Conservation (phyloP, 139 green algal species). For the Chlamydomonas asymmetrica region DNA sequence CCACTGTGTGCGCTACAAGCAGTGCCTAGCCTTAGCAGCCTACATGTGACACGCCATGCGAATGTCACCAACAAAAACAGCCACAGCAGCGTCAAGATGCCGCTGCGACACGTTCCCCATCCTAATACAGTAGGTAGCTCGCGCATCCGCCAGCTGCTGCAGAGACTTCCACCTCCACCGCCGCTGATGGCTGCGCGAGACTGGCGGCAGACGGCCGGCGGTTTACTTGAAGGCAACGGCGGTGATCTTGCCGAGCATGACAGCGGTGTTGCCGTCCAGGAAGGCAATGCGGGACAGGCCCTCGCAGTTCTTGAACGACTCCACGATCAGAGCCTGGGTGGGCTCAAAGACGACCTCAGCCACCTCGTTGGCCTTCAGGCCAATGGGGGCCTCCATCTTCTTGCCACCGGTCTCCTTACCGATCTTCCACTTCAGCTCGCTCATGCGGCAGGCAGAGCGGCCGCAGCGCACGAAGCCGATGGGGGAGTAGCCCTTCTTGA, state of each 20-base stretch:
- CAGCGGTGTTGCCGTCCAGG: constrained; percentile 93
- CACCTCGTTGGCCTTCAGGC: constrained; percentile 94
- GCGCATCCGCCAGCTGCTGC: no score
- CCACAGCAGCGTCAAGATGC: no score
- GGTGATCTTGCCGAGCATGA: constrained; percentile 88
- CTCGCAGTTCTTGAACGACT: constrained; percentile 92
- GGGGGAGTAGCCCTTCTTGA: constrained; percentile 90
- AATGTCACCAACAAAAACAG: no score
- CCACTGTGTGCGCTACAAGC: no score
- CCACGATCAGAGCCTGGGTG: constrained; percentile 84
- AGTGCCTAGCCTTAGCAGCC: no score
- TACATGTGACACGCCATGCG: no score
- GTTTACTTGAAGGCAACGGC: neutral
- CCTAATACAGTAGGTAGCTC: no score
- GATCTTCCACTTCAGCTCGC: constrained; percentile 88
- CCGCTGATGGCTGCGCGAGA: no score
- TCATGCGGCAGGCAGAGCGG: constrained; percentile 84
- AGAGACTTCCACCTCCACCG: no score
- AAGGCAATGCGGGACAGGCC: constrained; percentile 92
- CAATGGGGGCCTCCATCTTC: constrained; percentile 84
- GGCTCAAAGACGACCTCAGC: constrained; percentile 86
- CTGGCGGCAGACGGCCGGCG: neutral
- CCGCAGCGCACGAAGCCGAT: constrained; percentile 92
- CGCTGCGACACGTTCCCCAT: no score
- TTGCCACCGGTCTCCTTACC: constrained; percentile 95